Percentiles rank a stretch among this genome's conserved stretches.
phyloP scores from a whole-genome alignment of 1,284 basidiomycete species.

The Hemileia vastatrix region DNA sequence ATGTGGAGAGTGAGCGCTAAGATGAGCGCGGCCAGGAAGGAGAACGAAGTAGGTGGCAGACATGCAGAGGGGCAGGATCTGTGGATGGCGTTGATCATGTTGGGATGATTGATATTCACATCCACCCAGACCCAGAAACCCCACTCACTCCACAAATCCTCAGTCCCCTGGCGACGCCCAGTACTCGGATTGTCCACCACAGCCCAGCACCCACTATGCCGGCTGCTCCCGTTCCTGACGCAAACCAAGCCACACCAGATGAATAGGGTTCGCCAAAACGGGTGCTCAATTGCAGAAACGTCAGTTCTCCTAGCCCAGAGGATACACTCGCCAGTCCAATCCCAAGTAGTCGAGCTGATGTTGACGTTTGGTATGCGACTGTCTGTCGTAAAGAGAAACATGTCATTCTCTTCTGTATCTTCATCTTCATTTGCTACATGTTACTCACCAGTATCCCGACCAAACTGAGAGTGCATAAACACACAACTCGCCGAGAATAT shows the following conservation, averaged over 20 bases:
- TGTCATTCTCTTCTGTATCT: background rate
- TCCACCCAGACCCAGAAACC: constrained; percentile 50
- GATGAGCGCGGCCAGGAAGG: constrained; percentile 59
- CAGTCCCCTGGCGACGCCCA: constrained; percentile 75
- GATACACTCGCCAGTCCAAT: constrained; percentile 84
- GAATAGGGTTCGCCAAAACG: constrained; percentile 46
- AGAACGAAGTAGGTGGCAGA: constrained; percentile 64
- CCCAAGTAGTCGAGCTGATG: constrained; percentile 71
- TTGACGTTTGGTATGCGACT: constrained; percentile 57
- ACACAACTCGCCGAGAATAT: constrained; percentile 62
- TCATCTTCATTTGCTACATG: too few relatives aligned
- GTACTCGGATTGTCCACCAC: constrained; percentile 83
- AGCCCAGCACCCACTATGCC: constrained; percentile 82
- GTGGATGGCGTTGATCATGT: background rate
- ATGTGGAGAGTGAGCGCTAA: constrained; percentile 4
- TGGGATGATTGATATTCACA: background rate
- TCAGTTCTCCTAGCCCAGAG: constrained; percentile 82
- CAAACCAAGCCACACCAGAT: constrained; percentile 43
- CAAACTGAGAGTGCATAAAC: constrained; percentile 51
- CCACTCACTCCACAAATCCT: constrained; percentile 52
- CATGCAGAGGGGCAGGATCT: constrained; percentile 69
- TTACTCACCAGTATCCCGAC: constrained; percentile 37
- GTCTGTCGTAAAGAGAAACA: background rate
- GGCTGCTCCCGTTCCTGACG: constrained; percentile 79
- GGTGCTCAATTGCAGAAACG: constrained; percentile 86